A percentile compares a stretch with the other conserved stretches of the same genome.
Conservation (phyloP, 176 grass and related monocot genomes). For the Oryza glaberrima region DNA sequence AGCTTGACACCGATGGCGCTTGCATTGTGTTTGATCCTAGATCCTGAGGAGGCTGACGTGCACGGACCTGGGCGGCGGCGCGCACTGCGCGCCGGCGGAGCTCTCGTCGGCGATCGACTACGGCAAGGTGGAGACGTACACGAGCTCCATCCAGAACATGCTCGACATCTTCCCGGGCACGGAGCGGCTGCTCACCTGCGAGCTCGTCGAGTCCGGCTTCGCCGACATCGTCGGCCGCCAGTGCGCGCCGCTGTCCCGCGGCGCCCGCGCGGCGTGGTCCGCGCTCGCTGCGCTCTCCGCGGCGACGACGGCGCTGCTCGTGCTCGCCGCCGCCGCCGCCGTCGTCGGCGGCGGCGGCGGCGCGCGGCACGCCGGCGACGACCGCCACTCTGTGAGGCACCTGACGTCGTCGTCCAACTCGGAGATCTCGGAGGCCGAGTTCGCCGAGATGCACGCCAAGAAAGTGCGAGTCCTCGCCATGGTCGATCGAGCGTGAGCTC, state of each 20-base stretch:
- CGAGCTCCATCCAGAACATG: constrained; percentile 86
- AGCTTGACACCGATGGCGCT: background rate
- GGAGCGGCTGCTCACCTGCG: constrained; percentile 74
- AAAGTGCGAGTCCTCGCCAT: constrained; percentile 21
- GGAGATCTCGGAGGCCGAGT: constrained; percentile 48
- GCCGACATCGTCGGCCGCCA: constrained; percentile 65
- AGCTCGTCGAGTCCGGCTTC: constrained; percentile 74
- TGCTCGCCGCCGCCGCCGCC: background rate
- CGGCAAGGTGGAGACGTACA: constrained; percentile 77
- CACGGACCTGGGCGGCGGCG: constrained; percentile 54
- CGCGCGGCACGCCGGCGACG: constrained; percentile 4
- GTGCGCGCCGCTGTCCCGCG: constrained; percentile 64
- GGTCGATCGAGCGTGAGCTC: background rate
- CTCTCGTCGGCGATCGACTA: constrained; percentile 74
- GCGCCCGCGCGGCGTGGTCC: constrained; percentile 54
- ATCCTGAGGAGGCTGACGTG: constrained; percentile 78
- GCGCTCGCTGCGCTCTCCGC: constrained; percentile 51
- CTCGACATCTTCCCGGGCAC: constrained; percentile 86
- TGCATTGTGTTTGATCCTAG: constrained; percentile 29
- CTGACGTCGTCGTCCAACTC: constrained; percentile 57
- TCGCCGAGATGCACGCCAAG: constrained; percentile 50
- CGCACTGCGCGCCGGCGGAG: constrained; percentile 51
- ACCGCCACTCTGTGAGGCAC: constrained; percentile 54
- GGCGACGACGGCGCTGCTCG: constrained; percentile 44
- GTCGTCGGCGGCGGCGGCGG: too few relatives aligned